Evolutionary conservation across 2,329 filamentous ascomycete genomes (phyloP), one percentile per base, ranked within the genome.

Genomic region (Dactylella cylindrospora): DNA sequence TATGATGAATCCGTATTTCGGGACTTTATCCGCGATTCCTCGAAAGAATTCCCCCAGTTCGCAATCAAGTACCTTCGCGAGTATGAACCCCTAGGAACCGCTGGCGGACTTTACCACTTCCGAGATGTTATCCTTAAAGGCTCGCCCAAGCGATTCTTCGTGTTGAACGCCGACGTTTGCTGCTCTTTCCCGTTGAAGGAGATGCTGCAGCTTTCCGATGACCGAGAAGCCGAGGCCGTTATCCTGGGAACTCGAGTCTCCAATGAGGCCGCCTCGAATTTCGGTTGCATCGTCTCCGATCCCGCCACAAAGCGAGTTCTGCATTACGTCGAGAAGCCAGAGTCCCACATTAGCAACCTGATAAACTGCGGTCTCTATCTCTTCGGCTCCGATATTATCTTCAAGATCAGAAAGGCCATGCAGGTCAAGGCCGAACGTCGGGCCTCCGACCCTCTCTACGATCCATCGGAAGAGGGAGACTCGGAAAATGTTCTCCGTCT

Each of bases 321-420:
- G 62, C 93, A 98, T 78, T 97, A 98, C 76, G 93, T 98, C 73
- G 93, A 97, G 81, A 97, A 97, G 79, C 93, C 93, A 67, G 91
- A 98, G 75, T 90, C 87, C 52, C 88, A 95, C 75, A 96, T 98
- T 75, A 94, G 88, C 71, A 96, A 96, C 77, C 80, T 98, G 68
- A 98, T 98, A 80, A 98, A 97, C 80, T 97, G 93, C 75, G 93
- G 93, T 70, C 90, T 98, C 71, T 98, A 97, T 77, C 88, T 97
- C 70, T 98, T 98, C 76, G 83, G 87, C 67, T 93, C 90, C 66
- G 88, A 85, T 74, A 95, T 97, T 77, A 97, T 97, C 81, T 91
- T 91, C 66, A 88, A 88, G 68, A 97, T 98, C 74, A 85, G 85
- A 72, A 88, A 81, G 68, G 90, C 91, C 69, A 97, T 97, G 77